Percentiles rank a stretch among this genome's conserved stretches.
phyloP scores from a whole-genome alignment of 257 asterid genomes.

The Osmanthus fragrans region DNA sequence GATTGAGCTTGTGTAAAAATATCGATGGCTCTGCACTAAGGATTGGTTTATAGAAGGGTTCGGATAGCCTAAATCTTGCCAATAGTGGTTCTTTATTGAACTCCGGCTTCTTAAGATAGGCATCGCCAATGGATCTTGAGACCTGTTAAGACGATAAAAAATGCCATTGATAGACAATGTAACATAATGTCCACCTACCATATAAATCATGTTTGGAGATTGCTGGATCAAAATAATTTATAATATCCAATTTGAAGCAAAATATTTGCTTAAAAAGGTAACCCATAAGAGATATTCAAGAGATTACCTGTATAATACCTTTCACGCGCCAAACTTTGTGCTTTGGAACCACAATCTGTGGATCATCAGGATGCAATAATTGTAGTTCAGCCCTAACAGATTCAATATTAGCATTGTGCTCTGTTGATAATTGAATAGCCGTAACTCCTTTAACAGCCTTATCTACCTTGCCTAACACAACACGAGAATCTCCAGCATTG shows the following conservation, averaged over 20 bases:
- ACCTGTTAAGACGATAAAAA: conserved; percentile 46
- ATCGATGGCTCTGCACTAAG: conserved; percentile 85
- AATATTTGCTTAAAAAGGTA: neutral
- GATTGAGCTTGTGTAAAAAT: conserved; percentile 56
- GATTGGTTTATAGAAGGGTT: conserved; percentile 65
- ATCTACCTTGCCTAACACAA: conserved; percentile 71
- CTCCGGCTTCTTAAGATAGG: conserved; percentile 83
- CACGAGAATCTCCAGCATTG: conserved; percentile 94
- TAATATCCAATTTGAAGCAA: neutral
- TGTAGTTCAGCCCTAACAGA: conserved; percentile 83
- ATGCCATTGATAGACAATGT: conserved; percentile 1
- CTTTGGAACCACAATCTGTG: conserved; percentile 78
- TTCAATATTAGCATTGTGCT: conserved; percentile 76
- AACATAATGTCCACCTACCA: neutral
- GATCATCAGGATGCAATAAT: conserved; percentile 74
- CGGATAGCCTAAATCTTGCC: conserved; percentile 68
- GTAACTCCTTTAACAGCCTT: conserved; percentile 52
- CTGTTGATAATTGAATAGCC: conserved; percentile 71
- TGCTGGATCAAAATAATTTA: neutral
- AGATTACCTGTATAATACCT: conserved; percentile 87
- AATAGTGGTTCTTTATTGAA: conserved; percentile 76
- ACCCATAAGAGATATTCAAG: neutral
- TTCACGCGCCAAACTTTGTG: conserved; percentile 97
- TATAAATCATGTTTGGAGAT: neutral
- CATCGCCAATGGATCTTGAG: conserved; percentile 92